A percentile compares a stretch with the other conserved stretches of the same genome.
phyloP scores from a whole-genome alignment of 1,139 yeast genomes.

The Lodderomyces margitis region DNA sequence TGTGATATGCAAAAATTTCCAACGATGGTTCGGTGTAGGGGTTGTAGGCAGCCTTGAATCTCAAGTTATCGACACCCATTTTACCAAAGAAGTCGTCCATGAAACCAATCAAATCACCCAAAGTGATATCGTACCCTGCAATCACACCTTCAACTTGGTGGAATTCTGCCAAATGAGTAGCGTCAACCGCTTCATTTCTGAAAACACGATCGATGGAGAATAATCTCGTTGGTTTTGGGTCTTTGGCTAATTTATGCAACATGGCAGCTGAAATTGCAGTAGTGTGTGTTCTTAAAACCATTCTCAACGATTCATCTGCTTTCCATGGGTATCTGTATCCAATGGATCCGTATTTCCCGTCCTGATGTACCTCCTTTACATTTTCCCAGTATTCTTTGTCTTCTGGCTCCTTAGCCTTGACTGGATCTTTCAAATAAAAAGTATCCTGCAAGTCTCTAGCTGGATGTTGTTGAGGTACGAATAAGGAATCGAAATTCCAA shows the following conservation, averaged over 20 bases:
- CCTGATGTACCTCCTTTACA: conserved; percentile 80
- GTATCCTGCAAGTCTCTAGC: conserved; percentile 99
- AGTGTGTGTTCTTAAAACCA: conserved; percentile 96
- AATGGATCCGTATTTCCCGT: conserved; percentile 89
- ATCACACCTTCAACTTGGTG: conserved; percentile 99
- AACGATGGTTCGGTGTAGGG: conserved; percentile 99
- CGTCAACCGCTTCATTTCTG: conserved; percentile 99
- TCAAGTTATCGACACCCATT: conserved; percentile 94
- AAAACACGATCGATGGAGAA: conserved; percentile 97
- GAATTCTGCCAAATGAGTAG: conserved; percentile 99
- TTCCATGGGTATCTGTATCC: conserved; percentile 99
- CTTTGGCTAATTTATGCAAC: conserved; percentile 82
- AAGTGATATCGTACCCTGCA: conserved; percentile 91
- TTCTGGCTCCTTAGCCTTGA: conserved; percentile 71
- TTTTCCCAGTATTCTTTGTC: conserved; percentile 77
- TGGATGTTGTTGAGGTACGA: conserved; percentile 98
- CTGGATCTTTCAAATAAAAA: conserved; percentile 93
- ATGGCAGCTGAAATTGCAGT: conserved; percentile 90
- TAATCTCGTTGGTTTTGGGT: conserved; percentile 88
- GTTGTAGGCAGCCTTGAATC: conserved; percentile 98
- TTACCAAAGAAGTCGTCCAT: conserved; percentile 96
- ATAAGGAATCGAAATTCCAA: conserved; percentile 97
- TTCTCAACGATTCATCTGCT: conserved; percentile 80
- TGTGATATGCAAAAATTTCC: conserved; percentile 97
- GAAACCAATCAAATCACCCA: conserved; percentile 96